Conservation (phyloP, 495 filamentous ascomycete species). For the Aspergillus campestris region DNA sequence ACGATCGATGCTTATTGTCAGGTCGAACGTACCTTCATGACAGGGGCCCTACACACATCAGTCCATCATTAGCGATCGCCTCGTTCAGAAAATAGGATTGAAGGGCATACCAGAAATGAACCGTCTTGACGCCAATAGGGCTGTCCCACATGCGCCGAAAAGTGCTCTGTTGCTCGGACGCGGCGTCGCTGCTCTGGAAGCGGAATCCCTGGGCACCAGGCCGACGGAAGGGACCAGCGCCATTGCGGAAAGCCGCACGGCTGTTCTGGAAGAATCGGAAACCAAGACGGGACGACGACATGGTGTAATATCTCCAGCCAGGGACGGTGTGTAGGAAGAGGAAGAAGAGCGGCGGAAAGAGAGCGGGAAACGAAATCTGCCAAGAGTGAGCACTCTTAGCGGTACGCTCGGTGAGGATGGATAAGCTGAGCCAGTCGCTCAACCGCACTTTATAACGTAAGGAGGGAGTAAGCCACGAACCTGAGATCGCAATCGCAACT, state of each 20-base stretch:
- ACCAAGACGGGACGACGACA: constrained; percentile 40
- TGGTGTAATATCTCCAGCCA: constrained; percentile 10
- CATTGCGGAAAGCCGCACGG: constrained; percentile 46
- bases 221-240: constrained; percentile 43
- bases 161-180: constrained; percentile 46
- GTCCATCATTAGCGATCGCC: neutral
- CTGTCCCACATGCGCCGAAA: constrained; percentile 77
- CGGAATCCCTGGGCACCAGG: constrained; percentile 47
- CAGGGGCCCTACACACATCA: constrained; percentile 60
- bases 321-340: constrained; percentile 15
- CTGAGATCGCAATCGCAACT: no score
- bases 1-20: neutral
- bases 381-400: neutral
- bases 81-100: neutral
- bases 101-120: constrained; percentile 82
- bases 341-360: constrained; percentile 3
- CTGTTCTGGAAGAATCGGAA: constrained; percentile 43
- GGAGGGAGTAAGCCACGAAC: no score
- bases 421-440: neutral
- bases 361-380: neutral
- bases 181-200: constrained; percentile 55
- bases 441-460: no score
- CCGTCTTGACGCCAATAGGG: constrained; percentile 84
- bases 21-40: constrained; percentile 72
- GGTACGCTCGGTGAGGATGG: constrained; percentile 1